These are phyloP conservation scores for Nemophila menziesii DNA, from an alignment of 257 asterid species.

Conservation along the genomic window DNA sequence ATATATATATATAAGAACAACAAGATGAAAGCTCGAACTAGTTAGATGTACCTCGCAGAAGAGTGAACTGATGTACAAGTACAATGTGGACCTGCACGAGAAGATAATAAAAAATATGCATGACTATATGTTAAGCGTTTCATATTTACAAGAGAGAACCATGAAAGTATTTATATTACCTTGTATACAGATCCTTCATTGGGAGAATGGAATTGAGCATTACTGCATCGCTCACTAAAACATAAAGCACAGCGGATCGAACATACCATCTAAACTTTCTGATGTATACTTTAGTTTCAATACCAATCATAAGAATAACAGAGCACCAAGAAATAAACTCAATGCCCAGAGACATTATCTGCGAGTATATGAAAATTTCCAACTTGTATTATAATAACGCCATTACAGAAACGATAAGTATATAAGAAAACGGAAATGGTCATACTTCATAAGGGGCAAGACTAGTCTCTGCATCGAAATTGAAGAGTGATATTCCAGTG, in stretches of 20 bases:
- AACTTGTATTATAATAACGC: background rate
- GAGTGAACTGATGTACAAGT: too few species aligned
- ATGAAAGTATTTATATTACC: too few species aligned
- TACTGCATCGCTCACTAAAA: slow-evolving; percentile 65
- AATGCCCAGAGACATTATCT: slow-evolving; percentile 47
- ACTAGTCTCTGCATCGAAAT: slow-evolving; percentile 35
- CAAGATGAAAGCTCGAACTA: too few species aligned
- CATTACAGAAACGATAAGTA: background rate
- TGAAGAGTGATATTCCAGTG: slow-evolving; percentile 50
- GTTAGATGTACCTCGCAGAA: too few species aligned
- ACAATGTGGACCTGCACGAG: too few species aligned
- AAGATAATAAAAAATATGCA: too few species aligned
- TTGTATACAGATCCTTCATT: slow-evolving; percentile 38
- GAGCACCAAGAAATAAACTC: slow-evolving; percentile 64
- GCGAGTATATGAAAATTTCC: slow-evolving; percentile 72
- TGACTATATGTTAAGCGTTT: too few species aligned
- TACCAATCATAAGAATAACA: slow-evolving; percentile 42
- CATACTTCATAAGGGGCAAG: slow-evolving; percentile 72
- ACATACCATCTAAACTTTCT: slow-evolving; percentile 74
- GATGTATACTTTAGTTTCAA: slow-evolving; percentile 61
- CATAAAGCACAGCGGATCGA: slow-evolving; percentile 60
- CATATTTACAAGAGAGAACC: too few species aligned
- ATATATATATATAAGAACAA: too few species aligned
- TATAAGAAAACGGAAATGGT: background rate
- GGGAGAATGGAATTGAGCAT: slow-evolving; percentile 40